phyloP scores from a whole-genome alignment of 768 basidiomycete species.

The Boletus edulis region DNA sequence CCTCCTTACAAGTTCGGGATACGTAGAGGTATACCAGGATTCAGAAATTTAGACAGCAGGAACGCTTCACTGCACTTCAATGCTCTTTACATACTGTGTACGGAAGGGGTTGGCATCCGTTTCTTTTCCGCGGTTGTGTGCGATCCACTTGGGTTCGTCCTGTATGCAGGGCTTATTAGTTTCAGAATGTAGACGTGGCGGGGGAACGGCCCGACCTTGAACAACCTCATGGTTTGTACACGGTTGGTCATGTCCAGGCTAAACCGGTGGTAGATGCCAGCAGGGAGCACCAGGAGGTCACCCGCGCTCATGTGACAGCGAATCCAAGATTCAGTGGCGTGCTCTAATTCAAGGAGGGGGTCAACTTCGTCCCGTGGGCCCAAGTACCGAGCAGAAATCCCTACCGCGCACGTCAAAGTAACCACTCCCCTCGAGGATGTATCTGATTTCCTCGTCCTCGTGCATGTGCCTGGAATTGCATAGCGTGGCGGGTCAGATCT shows the following conservation, averaged over 20 bases:
- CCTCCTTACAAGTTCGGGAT: too few species aligned
- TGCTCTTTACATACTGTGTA: constrained; percentile 52
- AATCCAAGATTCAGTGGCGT: constrained; percentile 72
- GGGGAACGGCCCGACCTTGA: constrained; percentile 53
- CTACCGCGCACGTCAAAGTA: constrained; percentile 87
- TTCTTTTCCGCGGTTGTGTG: constrained; percentile 59
- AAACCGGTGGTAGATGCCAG: constrained; percentile 92
- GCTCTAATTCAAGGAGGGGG: constrained; percentile 42
- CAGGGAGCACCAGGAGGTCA: constrained; percentile 82
- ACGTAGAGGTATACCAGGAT: too few species aligned
- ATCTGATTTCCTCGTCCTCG: constrained; percentile 93
- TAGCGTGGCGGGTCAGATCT: background rate
- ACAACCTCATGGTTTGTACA: constrained; percentile 75
- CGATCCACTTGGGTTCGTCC: constrained; percentile 93
- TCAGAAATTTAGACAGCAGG: too few species aligned
- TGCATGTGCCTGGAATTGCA: constrained; percentile 70
- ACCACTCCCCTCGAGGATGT: constrained; percentile 76
- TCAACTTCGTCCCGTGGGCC: too few species aligned
- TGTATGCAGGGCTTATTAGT: constrained; percentile 27
- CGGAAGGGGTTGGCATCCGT: constrained; percentile 68
- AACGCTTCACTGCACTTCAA: constrained; percentile 34
- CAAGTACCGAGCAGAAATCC: constrained; percentile 15
- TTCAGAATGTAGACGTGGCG: background rate
- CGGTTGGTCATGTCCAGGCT: constrained; percentile 74
- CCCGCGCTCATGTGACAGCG: constrained; percentile 73